Conservation (phyloP, 1,284 basidiomycete species). For the Irpex sp. region DNA sequence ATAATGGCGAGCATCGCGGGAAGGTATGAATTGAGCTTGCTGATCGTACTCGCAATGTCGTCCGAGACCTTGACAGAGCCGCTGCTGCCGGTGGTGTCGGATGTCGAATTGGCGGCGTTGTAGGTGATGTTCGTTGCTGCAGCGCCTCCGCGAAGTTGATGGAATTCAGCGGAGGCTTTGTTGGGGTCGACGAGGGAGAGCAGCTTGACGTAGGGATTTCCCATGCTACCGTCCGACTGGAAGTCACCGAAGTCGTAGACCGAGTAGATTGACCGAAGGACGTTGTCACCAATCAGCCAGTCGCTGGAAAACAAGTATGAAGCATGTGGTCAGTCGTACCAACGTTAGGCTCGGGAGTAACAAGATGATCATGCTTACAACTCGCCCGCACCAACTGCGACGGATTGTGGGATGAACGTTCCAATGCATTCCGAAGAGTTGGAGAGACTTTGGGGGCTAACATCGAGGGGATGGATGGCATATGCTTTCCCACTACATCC, state of each 20-base stretch:
- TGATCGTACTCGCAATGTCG: slow-evolving; percentile 52
- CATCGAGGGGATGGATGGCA: slow-evolving; percentile 74
- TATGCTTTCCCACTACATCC: slow-evolving; percentile 54
- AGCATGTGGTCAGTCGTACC: slow-evolving; percentile 1
- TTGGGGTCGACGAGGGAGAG: slow-evolving; percentile 65
- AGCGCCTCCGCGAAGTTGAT: slow-evolving; percentile 56
- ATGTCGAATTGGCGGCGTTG: slow-evolving; percentile 43
- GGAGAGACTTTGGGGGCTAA: slow-evolving; percentile 45
- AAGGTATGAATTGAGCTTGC: slow-evolving; percentile 57
- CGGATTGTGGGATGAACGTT: slow-evolving; percentile 62
- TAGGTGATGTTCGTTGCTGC: slow-evolving; percentile 66
- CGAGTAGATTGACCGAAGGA: slow-evolving; percentile 80
- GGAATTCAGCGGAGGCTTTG: slow-evolving; percentile 67
- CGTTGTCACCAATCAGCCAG: slow-evolving; percentile 78
- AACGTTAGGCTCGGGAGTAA: not conserved
- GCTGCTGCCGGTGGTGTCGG: slow-evolving; percentile 19
- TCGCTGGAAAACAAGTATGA: slow-evolving; percentile 43
- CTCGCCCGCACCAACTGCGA: slow-evolving; percentile 51
- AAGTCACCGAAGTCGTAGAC: slow-evolving; percentile 87
- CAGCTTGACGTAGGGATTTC: slow-evolving; percentile 72
- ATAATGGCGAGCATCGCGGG: slow-evolving; percentile 69
- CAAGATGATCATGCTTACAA: slow-evolving; percentile 45
- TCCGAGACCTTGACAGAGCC: slow-evolving; percentile 48
- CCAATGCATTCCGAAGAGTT: slow-evolving; percentile 57
- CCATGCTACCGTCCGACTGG: slow-evolving; percentile 56